Evolutionary conservation across 208 protist genomes (phyloP).

Genomic region (Trypanosoma scelopori): DNA sequence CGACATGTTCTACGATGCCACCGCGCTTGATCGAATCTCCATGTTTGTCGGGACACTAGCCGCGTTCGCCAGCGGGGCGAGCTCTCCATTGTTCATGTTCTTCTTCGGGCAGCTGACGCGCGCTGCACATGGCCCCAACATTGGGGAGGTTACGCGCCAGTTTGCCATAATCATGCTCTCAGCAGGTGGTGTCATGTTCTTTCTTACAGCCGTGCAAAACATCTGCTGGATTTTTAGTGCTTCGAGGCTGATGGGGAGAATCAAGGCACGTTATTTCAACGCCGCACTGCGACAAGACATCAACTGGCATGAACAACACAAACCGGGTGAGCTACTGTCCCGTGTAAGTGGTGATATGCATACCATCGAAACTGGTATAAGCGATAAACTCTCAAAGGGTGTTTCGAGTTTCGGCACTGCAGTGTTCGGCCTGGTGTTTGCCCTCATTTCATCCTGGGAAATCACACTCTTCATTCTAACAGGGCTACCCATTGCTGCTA

Average conservation of each 20-base stretch:
- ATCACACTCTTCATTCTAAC: slow-evolving; percentile 39
- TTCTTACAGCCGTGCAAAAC: slow-evolving; percentile 24
- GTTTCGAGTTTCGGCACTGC: slow-evolving; percentile 39
- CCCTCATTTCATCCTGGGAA: slow-evolving; percentile 40
- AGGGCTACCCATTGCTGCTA: slow-evolving; percentile 42
- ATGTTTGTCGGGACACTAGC: slow-evolving; percentile 43
- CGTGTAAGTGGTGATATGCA: slow-evolving; percentile 33
- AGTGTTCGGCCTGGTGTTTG: slow-evolving; percentile 52
- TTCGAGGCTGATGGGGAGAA: slow-evolving; percentile 20
- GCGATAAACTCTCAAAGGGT: slow-evolving; percentile 40
- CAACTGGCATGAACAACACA: slow-evolving; percentile 55
- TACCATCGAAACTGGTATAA: slow-evolving; percentile 57
- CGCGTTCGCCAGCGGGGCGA: slow-evolving; percentile 34
- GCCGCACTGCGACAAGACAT: slow-evolving; percentile 62
- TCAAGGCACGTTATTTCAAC: slow-evolving; percentile 35
- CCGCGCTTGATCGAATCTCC: slow-evolving; percentile 23
- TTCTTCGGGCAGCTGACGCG: slow-evolving; percentile 43
- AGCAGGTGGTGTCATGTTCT: slow-evolving; percentile 25
- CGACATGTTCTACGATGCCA: slow-evolving; percentile 28
- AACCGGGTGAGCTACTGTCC: slow-evolving; percentile 36
- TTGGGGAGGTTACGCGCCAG: slow-evolving; percentile 20
- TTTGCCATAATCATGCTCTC: slow-evolving; percentile 44
- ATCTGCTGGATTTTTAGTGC: slow-evolving; percentile 27
- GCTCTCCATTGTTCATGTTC: slow-evolving; percentile 39
- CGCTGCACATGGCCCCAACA: slow-evolving; percentile 14